Base-by-base conservation (phyloP, 345 rosid species). In the Brassica incana region DNA sequence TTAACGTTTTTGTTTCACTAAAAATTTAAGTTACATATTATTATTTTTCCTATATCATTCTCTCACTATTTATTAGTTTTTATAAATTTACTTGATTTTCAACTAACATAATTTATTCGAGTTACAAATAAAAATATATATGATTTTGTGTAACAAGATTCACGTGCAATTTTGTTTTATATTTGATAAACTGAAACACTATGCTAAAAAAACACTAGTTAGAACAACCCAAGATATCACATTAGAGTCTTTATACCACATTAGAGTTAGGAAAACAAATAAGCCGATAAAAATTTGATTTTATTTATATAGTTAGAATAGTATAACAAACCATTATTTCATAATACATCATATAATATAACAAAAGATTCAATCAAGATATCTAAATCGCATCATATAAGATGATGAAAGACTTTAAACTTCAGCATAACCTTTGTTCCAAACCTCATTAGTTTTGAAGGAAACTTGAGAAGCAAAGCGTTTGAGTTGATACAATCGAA, bases 401-500 rank as follows among this genome's bases (percentile, higher is more conserved):
- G 32, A 11, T 25, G 35, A 48, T 14, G 54, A 11, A 25, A 35
- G 65, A 12, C 54, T 48, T 48, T 48, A 15, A 11, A 12, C 15
- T 48, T 48, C 54, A 12, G 54, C 54, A 48, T 1, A 48, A 48
- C 54, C 12, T 48, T 15, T 48, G 14, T 48, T 48, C 54, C 54
- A 48, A 48, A 48, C 54, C 14, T 48, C 15, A 1, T 48, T 48
- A 12, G 4, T 48, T 48, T 48, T 48, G 5, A 12, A 48, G 4
- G 12, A n/a, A 52, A 36, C 23, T 59, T 59, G 48, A 16, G 66
- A 23, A 36, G 65, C 65, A 71, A 71, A 71, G 8, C 20, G 65
- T 35, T 59, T 59, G 16, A 72, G 20, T 16, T 72, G 65, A 40
- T 56, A 35, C 23, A 1, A 3, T 10, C 27, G 27, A 11, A 72